phyloP scores from a whole-genome alignment of 495 filamentous ascomycete species.

The Talaromyces nanjingensis region DNA sequence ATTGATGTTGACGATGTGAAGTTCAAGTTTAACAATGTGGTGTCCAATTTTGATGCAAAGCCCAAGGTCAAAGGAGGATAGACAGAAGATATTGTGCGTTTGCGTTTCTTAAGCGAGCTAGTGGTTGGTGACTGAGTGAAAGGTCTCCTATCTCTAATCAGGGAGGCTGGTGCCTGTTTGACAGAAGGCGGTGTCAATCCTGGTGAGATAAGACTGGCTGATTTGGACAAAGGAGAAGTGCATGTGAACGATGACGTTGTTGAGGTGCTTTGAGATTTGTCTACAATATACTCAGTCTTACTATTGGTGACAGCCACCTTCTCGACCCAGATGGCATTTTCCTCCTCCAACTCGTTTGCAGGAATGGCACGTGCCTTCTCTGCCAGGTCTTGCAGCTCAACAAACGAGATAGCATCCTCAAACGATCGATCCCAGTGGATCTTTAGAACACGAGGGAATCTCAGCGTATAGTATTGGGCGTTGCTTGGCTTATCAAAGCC shows the following conservation, averaged over 20 bases:
- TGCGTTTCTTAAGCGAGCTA: neutral
- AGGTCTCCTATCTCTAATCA: neutral
- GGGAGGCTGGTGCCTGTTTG: neutral
- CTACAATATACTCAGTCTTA: conserved; percentile 19
- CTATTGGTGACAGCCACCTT: conserved; percentile 43
- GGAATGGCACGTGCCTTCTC: conserved; percentile 35
- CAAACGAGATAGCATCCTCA: conserved; percentile 47
- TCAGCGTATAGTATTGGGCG: conserved; percentile 50
- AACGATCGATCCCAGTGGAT: conserved; percentile 52
- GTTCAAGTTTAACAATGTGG: neutral
- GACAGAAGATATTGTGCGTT: conserved; percentile 5
- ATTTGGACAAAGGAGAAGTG: conserved; percentile 4
- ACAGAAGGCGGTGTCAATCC: conserved; percentile 2
- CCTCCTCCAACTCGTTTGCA: conserved; percentile 35
- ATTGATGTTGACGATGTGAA: neutral
- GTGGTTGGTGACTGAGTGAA: neutral
- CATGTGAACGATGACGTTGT: neutral
- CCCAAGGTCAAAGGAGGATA: neutral
- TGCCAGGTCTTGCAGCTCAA: conserved; percentile 51
- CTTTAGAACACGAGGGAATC: conserved; percentile 58
- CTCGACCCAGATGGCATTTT: conserved; percentile 47
- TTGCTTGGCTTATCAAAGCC: conserved; percentile 58
- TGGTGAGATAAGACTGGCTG: conserved; percentile 14
- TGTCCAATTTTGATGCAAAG: neutral
- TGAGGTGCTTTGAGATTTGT: conserved; percentile 15